Evolutionary conservation across 2,329 filamentous ascomycete genomes (phyloP), one percentile per base, ranked within the genome.

Genomic region (Monosporascus sp.): DNA sequence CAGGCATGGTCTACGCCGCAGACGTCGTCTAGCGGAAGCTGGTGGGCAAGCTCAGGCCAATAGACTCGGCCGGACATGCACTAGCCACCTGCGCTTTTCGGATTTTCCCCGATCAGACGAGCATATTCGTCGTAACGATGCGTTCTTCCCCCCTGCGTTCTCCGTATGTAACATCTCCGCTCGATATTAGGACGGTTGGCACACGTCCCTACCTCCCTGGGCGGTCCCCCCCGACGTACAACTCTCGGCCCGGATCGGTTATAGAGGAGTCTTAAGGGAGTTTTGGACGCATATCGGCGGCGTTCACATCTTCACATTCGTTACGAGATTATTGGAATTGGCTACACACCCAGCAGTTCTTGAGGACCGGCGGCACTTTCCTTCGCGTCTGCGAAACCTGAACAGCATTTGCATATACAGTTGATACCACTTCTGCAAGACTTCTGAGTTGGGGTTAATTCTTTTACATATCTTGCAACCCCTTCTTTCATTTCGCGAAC

Each of bases 1-100:
- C 80, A 82, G 56, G 67, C 72, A 4, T 84, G 78, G 78, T 75
- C 75, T 7, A 74, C 82, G 38, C 84, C 87, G 61, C 84, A 86
- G 61, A 84, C 85, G 54, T 78, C 82, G 8, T 78, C 84, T 1
- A 78, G 80, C 51, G 74, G 63, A n/a, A 65, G 80, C 63, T 82
- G 80, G 78, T 82, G 79, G 79, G 61, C 74, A 8, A 76, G 74
- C 53, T 75, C 77, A 57, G 76, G 76, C 57, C 78, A 82, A 58
- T 74, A 54, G 31, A 60, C 46, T 18, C 43, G 17, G 24, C 5
- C 40, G 1, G 41, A 5, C 17, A 1, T 17, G 9, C 14, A 7
- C 14, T 26, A 20, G 7, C n/a, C 20, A 5, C n/a, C n/a, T 44
- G 14, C 20, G 6, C 7, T 20, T 44, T 7, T 15, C n/a, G 18